Percentiles rank a stretch among this genome's conserved stretches.
Conservation (phyloP, 257 asterid species). For the Catharanthus roseus region DNA sequence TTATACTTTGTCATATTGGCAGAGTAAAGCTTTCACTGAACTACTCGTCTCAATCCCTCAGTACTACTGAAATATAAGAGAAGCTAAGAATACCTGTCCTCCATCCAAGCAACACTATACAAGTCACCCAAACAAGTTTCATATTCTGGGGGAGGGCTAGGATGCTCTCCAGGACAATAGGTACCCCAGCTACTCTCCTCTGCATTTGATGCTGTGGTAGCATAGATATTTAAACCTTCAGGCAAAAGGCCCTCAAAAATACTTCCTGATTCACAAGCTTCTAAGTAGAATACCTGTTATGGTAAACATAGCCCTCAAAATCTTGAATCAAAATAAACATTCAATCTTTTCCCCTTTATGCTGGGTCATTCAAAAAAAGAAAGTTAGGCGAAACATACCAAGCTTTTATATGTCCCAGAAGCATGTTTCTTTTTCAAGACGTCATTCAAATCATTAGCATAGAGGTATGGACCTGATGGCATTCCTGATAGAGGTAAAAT, state of each 20-base stretch:
- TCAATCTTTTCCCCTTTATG: neutral
- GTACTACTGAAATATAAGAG: neutral
- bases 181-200: slow-evolving; percentile 97
- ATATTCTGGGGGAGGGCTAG: slow-evolving; percentile 82
- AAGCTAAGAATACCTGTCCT: slow-evolving; percentile 61
- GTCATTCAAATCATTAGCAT: slow-evolving; percentile 59
- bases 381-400: slow-evolving; percentile 41
- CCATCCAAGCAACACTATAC: slow-evolving; percentile 98
- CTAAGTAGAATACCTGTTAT: slow-evolving; percentile 78
- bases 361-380: slow-evolving; percentile 2
- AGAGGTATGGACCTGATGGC: slow-evolving; percentile 72
- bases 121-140: slow-evolving; percentile 94
- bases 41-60: neutral
- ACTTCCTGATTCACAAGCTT: slow-evolving; percentile 97
- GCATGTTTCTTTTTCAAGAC: slow-evolving; percentile 73
- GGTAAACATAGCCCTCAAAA: neutral
- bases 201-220: slow-evolving; percentile 95
- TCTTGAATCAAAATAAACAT: slow-evolving; percentile 15
- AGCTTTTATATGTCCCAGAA: slow-evolving; percentile 75
- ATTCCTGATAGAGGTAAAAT: slow-evolving; percentile 52
- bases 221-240: slow-evolving; percentile 75
- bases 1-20: neutral
- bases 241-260: slow-evolving; percentile 96
- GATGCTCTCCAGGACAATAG: slow-evolving; percentile 90
- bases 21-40: neutral